Conservation (phyloP, 768 basidiomycete genomes). For the Lactarius evosmus region DNA sequence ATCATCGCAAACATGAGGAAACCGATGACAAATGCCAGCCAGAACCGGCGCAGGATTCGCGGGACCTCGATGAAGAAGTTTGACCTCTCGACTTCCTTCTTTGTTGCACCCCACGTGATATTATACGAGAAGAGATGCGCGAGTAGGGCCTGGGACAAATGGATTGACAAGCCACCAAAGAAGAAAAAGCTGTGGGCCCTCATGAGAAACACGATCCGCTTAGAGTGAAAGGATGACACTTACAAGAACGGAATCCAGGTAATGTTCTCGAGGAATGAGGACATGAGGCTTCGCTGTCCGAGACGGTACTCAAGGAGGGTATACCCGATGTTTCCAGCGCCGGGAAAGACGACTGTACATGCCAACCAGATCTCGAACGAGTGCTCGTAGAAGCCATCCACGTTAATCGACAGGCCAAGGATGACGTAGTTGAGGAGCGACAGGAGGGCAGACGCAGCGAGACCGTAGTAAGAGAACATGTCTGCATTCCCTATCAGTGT, state of each 20-base stretch:
- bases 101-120: slow-evolving; percentile 56
- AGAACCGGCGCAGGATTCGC: slow-evolving; percentile 76
- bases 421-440: slow-evolving; percentile 69
- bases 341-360: slow-evolving; percentile 66
- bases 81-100: slow-evolving; percentile 82
- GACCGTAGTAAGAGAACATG: slow-evolving; percentile 55
- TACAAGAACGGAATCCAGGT: slow-evolving; percentile 75
- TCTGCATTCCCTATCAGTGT: slow-evolving; percentile 29
- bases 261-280: slow-evolving; percentile 54
- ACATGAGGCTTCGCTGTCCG: slow-evolving; percentile 50
- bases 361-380: slow-evolving; percentile 74
- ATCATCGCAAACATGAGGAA: slow-evolving; percentile 51
- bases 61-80: slow-evolving; percentile 93
- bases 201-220: background rate
- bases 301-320: slow-evolving; percentile 68
- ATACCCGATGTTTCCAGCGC: slow-evolving; percentile 63
- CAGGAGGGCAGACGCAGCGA: slow-evolving; percentile 60
- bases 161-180: slow-evolving; percentile 56
- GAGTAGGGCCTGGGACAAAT: slow-evolving; percentile 50
- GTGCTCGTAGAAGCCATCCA: slow-evolving; percentile 71
- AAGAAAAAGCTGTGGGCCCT: slow-evolving; percentile 43
- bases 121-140: slow-evolving; percentile 59
- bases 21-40: slow-evolving; percentile 57
- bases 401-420: slow-evolving; percentile 54
- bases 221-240: slow-evolving; percentile 34